phyloP scores from a whole-genome alignment of 192 early-diverging fungal species.

The Diversispora eburnea region DNA sequence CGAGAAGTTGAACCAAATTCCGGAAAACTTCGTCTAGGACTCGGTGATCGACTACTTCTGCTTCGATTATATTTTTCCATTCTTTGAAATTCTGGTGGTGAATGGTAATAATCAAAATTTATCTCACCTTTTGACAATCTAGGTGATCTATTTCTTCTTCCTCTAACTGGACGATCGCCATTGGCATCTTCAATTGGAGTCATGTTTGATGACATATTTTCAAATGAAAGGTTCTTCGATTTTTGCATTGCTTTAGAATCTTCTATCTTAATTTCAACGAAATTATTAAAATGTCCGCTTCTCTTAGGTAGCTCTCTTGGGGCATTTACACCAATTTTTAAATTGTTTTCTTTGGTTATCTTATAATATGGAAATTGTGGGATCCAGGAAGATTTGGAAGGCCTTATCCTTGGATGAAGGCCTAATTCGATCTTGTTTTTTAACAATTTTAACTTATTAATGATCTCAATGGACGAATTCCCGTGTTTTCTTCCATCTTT shows the following conservation, averaged over 20 bases:
- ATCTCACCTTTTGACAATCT: not conserved
- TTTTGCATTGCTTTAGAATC: not conserved
- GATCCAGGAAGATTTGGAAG: not conserved
- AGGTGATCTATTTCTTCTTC: not conserved
- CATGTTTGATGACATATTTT: not conserved
- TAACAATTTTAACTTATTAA: too few relatives aligned
- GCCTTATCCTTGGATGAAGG: too few relatives aligned
- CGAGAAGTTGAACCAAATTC: slow-evolving; percentile 7
- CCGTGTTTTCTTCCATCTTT: too few relatives aligned
- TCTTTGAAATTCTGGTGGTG: not conserved
- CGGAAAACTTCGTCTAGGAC: not conserved
- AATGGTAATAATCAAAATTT: not conserved
- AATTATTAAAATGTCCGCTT: not conserved
- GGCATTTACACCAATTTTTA: not conserved
- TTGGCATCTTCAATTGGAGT: not conserved
- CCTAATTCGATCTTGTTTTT: too few relatives aligned
- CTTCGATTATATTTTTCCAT: not conserved
- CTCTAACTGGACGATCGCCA: not conserved
- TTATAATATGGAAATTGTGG: not conserved
- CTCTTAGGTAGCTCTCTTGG: not conserved
- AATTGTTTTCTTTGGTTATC: not conserved
- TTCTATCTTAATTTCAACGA: slow-evolving; percentile 5
- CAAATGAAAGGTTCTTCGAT: not conserved
- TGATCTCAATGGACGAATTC: too few relatives aligned
- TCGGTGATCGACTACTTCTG: slow-evolving; percentile 4